Evolutionary conservation across 1,284 basidiomycete genomes (phyloP).

Genomic region (Fomitopsis schrenkii): DNA sequence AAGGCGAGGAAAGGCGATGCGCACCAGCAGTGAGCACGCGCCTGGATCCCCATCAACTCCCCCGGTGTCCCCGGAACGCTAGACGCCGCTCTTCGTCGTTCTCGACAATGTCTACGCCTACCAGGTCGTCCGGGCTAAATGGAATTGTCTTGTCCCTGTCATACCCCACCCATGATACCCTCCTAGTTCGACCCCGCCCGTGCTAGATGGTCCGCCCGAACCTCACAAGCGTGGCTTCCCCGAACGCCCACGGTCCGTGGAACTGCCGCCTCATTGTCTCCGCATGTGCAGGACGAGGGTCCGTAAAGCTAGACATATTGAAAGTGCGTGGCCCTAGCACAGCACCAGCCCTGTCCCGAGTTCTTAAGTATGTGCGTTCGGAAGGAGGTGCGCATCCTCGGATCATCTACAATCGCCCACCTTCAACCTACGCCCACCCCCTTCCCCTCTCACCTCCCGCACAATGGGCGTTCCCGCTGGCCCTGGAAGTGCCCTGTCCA

Average conservation of each 20-base stretch:
- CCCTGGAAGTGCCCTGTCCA: background rate
- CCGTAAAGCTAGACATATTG: conserved; percentile 1
- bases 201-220: background rate
- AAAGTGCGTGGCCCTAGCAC: conserved; percentile 5
- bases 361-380: conserved; percentile 1
- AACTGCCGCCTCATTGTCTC: conserved; percentile 6
- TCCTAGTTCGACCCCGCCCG: background rate
- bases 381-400: background rate
- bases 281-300: conserved; percentile 1
- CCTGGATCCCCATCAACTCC: too few species aligned
- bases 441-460: background rate
- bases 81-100: background rate
- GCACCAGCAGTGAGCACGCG: too few species aligned
- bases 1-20: too few species aligned
- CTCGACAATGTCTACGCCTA: background rate
- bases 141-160: background rate
- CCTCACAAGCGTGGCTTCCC: background rate
- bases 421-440: background rate
- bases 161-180: background rate
- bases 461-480: conserved; percentile 3
- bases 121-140: background rate
- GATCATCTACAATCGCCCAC: conserved; percentile 1
- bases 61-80: too few species aligned
- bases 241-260: background rate
- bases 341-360: background rate